phyloP scores from a whole-genome alignment of 73 alveolate species.

The Paramecium biaurelia region DNA sequence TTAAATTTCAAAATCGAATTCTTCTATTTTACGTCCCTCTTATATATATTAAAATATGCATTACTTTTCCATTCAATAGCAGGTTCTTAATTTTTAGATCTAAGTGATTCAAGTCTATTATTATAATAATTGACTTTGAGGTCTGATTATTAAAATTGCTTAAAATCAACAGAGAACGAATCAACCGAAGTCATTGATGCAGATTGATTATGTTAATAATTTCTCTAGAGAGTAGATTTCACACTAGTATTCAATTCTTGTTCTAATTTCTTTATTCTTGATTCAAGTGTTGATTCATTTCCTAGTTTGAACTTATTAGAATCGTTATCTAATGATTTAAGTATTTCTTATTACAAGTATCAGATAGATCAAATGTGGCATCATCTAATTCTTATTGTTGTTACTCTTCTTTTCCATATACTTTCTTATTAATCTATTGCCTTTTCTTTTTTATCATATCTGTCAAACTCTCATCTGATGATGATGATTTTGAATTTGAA shows the following conservation, averaged over 20 bases:
- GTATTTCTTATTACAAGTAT: background rate
- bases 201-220: background rate
- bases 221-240: background rate
- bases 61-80: conserved; percentile 11
- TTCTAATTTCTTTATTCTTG: conserved; percentile 11
- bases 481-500: background rate
- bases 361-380: conserved; percentile 39
- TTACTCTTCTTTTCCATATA: background rate
- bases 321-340: background rate
- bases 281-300: conserved; percentile 32
- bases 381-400: background rate
- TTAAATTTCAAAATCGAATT: conserved; percentile 12
- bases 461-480: conserved; percentile 21
- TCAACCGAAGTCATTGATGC: conserved; percentile 21
- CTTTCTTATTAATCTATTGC: background rate
- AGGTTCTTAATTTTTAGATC: background rate
- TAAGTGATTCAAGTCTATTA: background rate
- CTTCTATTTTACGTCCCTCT: background rate
- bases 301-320: background rate
- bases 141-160: background rate
- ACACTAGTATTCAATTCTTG: background rate
- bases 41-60: background rate
- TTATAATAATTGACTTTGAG: background rate
- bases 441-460: background rate
- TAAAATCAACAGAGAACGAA: background rate